Evolutionary conservation across 805 yeast genomes (phyloP).

Genomic region (Cyberlindnera samutprakarnensis): DNA sequence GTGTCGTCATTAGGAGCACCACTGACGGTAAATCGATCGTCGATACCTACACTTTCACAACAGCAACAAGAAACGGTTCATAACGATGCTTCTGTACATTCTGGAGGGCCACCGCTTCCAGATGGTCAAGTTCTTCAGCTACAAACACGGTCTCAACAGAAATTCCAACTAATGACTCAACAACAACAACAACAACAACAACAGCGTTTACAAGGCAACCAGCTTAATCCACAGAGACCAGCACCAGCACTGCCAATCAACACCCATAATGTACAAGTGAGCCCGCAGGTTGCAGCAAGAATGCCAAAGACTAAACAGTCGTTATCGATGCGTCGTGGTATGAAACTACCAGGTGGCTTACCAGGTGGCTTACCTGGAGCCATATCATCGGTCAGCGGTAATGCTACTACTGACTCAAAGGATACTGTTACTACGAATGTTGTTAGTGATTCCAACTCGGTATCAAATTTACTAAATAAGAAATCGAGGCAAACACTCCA

Average conservation of each 20-base stretch:
- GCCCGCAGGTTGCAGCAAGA: constrained; percentile 74
- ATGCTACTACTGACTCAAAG: neutral
- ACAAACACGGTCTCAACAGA: no score
- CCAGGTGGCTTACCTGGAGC: constrained; percentile 33
- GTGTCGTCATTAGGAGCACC: no score
- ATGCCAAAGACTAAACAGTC: constrained; percentile 72
- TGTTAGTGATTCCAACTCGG: no score
- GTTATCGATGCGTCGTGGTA: constrained; percentile 82
- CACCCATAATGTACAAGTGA: constrained; percentile 44
- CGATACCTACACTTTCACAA: no score
- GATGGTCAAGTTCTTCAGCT: no score
- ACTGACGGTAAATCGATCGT: no score
- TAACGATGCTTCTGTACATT: no score
- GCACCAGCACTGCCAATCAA: constrained; percentile 22
- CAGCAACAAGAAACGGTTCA: no score
- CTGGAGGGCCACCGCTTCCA: no score
- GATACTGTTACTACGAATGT: neutral
- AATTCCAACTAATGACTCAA: constrained; percentile 1
- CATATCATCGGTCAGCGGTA: neutral
- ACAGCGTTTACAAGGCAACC: constrained; percentile 4
- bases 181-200: neutral
- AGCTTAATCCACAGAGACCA: constrained; percentile 21
- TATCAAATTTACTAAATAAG: no score
- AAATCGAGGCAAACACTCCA: constrained; percentile 12
- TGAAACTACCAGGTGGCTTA: constrained; percentile 79